Base-by-base conservation (phyloP, 495 filamentous ascomycete genomes). In the Tuber calosporum region DNA sequence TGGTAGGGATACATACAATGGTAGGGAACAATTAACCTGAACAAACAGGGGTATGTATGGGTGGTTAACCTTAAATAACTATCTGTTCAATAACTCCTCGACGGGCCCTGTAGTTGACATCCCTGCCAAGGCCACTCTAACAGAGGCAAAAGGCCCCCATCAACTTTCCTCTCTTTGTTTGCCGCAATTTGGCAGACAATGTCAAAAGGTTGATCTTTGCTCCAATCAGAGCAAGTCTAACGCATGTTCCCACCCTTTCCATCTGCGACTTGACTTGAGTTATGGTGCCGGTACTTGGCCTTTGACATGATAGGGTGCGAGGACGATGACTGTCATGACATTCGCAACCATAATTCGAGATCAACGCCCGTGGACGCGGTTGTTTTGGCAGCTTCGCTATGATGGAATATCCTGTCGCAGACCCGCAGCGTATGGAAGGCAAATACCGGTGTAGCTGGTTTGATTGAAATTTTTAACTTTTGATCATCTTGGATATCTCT, bases 81-180 rank as follows among this genome's bases (percentile, higher is more conserved):
- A n/a, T n/a, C n/a, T n/a, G n/a, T n/a, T n/a, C n/a, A n/a, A n/a
- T n/a, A n/a, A n/a, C n/a, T n/a, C n/a, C n/a, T n/a, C n/a, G n/a
- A n/a, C n/a, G n/a, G n/a, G n/a, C n/a, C n/a, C n/a, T n/a, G 39
- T 19, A 19, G 11, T 62, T 13, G 30, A 34, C 53, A 62, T 62
- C 53, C 53, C 34, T 62, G 53, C 53, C 53, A 62, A 62, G 53
- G 26, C 26, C 53, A 62, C 30, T 62, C 26, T 62, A 62, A 62
- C 34, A 62, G 53, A 62, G 11, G 53, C 53, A 34, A 62, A 62
- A 30, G 26, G 13, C 53, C 53, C 53, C 53, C 53, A 62, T 62
- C 53, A 34, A 17, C 26, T 62, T 62, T 30, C 26, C 53, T 34
- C 11, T n/a, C 53, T 62, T 62, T 62, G 53, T 62, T 62, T 62